Conservation (phyloP, 2,329 filamentous ascomycete species). For the Colletotrichum plurivorum region DNA sequence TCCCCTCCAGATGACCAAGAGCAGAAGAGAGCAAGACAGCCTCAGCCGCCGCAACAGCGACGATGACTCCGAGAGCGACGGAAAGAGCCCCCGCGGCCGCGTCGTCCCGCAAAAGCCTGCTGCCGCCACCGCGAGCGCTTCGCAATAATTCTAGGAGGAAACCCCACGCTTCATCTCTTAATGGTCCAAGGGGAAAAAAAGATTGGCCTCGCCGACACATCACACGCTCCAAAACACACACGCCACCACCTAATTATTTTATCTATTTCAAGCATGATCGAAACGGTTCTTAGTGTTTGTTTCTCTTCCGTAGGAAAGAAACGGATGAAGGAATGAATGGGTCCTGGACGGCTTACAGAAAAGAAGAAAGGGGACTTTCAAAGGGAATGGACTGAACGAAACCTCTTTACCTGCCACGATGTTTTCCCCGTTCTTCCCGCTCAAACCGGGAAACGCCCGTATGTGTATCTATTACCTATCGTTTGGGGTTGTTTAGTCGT, state of each 20-base stretch:
- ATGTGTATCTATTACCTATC: conserved; percentile 22
- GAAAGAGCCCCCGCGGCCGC: conserved; percentile 44
- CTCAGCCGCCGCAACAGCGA: conserved; percentile 51
- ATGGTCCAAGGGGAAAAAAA: too few species aligned
- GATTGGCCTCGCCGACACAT: too few species aligned
- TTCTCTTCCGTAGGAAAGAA: too few species aligned
- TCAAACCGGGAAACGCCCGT: neutral
- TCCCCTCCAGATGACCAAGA: conserved; percentile 66
- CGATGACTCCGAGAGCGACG: conserved; percentile 65
- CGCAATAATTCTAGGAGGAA: conserved; percentile 4
- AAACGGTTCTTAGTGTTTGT: too few species aligned
- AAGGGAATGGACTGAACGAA: too few species aligned
- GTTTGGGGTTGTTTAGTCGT: neutral
- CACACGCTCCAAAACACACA: too few species aligned
- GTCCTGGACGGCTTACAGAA: neutral
- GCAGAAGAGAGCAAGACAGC: conserved; percentile 63
- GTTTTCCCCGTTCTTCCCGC: too few species aligned
- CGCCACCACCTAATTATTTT: too few species aligned
- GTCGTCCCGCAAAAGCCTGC: conserved; percentile 28
- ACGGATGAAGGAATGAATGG: too few species aligned
- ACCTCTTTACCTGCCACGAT: too few species aligned
- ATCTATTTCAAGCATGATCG: too few species aligned
- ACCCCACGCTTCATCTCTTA: neutral
- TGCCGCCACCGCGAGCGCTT: conserved; percentile 29
- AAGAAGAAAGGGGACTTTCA: too few species aligned